Base-by-base conservation (phyloP, 305 asterid species). In the Coffea humblotiana region DNA sequence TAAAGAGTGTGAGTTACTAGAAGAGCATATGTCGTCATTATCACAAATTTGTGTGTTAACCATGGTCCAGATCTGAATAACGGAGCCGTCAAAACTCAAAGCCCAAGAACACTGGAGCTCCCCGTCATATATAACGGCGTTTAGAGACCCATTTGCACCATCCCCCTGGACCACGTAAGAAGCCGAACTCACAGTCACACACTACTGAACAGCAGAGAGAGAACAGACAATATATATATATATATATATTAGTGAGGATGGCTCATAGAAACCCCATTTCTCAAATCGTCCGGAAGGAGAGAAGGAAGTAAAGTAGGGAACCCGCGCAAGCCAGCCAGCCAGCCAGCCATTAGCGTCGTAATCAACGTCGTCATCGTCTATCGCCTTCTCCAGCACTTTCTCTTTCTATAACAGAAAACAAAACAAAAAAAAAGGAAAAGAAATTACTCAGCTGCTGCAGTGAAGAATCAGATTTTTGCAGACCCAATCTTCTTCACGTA, bases 31-130 rank as follows among this genome's bases (percentile, higher is more conserved):
- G 43, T 5, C 43, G 43, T 40, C 43, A 40, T 40, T 40, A 5
- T 40, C 43, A 40, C 43, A 40, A 40, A 40, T 40, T 40, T 40
- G 43, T 40, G 43, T 40, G 43, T 40, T 47, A 10, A 8, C 2
- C 21, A 56, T 8, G 35, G 58, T 27, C 79, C 85, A 88, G 90
- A 90, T 85, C 89, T 78, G 78, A 27, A 79, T 79, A 90, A 88
- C 89, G 87, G 89, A 83, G 81, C 51, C 69, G 75, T 82, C 70
- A 72, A 35, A 63, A 80, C 29, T 73, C 72, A 15, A 40, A n/a
- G 25, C 15, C 12, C 61, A 49, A 51, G 4, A 63, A 4, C 40
- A 47, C 23, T 67, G 69, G 15, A n/a, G 52, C 13, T 54, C 75
- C 78, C 90, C 84, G 85, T 86, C 86, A 56, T 84, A 52, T 74